Evolutionary conservation across 2,329 filamentous ascomycete species (phyloP).

Genomic region (Colletotrichum caudatum): DNA sequence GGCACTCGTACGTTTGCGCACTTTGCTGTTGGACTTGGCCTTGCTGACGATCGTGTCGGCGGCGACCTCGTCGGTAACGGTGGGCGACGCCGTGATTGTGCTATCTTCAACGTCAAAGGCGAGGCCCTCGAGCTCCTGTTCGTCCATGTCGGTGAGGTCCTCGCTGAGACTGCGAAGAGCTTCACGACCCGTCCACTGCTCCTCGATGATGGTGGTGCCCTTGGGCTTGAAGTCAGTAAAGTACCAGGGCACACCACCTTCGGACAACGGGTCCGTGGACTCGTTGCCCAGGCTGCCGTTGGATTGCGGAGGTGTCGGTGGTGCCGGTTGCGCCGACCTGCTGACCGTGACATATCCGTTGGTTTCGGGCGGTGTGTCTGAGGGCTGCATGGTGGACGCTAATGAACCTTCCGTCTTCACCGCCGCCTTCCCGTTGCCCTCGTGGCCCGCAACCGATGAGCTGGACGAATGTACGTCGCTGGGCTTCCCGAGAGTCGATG

Average conservation of each 20-base stretch:
- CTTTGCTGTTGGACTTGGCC: conserved; percentile 47
- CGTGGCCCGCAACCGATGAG: conserved; percentile 48
- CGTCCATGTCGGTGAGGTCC: conserved; percentile 90
- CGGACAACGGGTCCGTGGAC: conserved; percentile 66
- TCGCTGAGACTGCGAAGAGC: conserved; percentile 79
- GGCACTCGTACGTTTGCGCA: conserved; percentile 51
- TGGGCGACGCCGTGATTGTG: conserved; percentile 57
- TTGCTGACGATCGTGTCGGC: conserved; percentile 45
- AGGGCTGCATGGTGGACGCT: conserved; percentile 47
- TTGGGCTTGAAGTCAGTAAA: conserved; percentile 81
- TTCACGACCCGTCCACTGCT: conserved; percentile 79
- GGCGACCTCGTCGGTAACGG: conserved; percentile 38
- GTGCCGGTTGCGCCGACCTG: conserved; percentile 55
- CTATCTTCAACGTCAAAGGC: conserved; percentile 65
- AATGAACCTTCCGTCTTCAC: conserved; percentile 46
- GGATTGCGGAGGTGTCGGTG: conserved; percentile 76
- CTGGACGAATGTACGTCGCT: conserved; percentile 45
- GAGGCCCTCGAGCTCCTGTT: conserved; percentile 85
- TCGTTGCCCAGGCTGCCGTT: conserved; percentile 66
- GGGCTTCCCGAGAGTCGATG: conserved; percentile 52
- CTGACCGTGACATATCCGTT: conserved; percentile 58
- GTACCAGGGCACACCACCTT: conserved; percentile 91
- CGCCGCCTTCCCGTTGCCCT: conserved; percentile 43
- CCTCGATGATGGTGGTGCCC: conserved; percentile 83
- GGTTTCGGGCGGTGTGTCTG: conserved; percentile 62